Evolutionary conservation across 1,284 basidiomycete genomes (phyloP).

Genomic region (Rhodotorula sp.): DNA sequence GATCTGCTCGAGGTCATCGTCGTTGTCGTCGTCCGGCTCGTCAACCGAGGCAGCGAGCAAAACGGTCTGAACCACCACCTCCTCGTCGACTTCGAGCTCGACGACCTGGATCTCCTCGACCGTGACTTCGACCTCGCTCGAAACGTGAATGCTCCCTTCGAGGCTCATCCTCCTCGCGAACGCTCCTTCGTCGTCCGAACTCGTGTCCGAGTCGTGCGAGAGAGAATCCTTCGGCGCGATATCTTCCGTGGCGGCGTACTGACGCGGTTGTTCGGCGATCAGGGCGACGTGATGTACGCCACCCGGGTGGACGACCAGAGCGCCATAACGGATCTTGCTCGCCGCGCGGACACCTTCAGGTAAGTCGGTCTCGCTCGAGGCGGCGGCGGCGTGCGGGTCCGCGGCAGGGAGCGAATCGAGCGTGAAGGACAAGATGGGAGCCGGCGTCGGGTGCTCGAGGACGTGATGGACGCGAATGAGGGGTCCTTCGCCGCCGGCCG

Average conservation of each 20-base stretch:
- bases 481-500: neutral
- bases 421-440: slow-evolving; percentile 13
- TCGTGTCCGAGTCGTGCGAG: neutral
- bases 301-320: slow-evolving; percentile 11
- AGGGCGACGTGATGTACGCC: slow-evolving; percentile 30
- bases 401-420: slow-evolving; percentile 10
- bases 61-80: neutral
- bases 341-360: slow-evolving; percentile 1
- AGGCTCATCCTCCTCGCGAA: slow-evolving; percentile 30
- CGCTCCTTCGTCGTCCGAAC: neutral
- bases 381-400: neutral
- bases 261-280: neutral
- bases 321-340: slow-evolving; percentile 1
- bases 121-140: slow-evolving; percentile 23
- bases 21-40: slow-evolving; percentile 1
- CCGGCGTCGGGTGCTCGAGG: slow-evolving; percentile 25
- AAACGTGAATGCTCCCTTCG: slow-evolving; percentile 30
- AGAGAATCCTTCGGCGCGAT: neutral
- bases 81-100: slow-evolving; percentile 8
- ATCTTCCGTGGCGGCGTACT: neutral
- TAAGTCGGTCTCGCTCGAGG: neutral
- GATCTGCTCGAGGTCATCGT: neutral
- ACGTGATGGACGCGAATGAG: slow-evolving; percentile 23
- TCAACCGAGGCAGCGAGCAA: neutral
- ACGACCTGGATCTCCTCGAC: slow-evolving; percentile 19